These are phyloP conservation scores for Priceomyces fermenticarens DNA, from an alignment of 805 yeast genomes.

Conservation along the genomic window DNA sequence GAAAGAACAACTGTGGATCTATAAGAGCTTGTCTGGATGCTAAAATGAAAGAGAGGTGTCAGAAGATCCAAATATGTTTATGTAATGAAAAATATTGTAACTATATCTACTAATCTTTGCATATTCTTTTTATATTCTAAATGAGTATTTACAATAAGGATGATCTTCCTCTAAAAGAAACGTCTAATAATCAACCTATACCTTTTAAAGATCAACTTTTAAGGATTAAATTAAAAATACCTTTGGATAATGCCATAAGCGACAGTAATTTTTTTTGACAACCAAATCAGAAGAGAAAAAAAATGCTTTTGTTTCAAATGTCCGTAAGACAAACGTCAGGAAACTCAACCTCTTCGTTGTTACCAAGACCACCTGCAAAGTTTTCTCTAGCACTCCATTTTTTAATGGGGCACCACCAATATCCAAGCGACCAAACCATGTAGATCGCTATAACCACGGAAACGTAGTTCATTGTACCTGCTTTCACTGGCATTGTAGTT, in stretches of 20 bases:
- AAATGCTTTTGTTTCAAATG: neutral
- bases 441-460: constrained; percentile 49
- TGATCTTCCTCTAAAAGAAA: no score
- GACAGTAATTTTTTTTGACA: no score
- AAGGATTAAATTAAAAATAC: no score
- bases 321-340: constrained; percentile 40
- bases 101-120: no score
- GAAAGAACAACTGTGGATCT: constrained; percentile 40
- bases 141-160: no score
- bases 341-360: constrained; percentile 40
- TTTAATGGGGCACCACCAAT: constrained; percentile 43
- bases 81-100: neutral
- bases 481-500: constrained; percentile 56
- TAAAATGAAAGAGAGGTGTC: constrained; percentile 51
- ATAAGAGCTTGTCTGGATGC: constrained; percentile 52
- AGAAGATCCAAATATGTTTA: constrained; percentile 39
- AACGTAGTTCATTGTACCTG: constrained; percentile 66
- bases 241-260: no score
- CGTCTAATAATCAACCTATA: no score
- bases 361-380: constrained; percentile 42
- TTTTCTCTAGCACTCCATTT: constrained; percentile 34
- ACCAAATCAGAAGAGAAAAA: no score
- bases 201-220: no score
- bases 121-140: no score
- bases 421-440: constrained; percentile 31